phyloP scores from a whole-genome alignment of 768 basidiomycete genomes.

The Suillus alpinus region DNA sequence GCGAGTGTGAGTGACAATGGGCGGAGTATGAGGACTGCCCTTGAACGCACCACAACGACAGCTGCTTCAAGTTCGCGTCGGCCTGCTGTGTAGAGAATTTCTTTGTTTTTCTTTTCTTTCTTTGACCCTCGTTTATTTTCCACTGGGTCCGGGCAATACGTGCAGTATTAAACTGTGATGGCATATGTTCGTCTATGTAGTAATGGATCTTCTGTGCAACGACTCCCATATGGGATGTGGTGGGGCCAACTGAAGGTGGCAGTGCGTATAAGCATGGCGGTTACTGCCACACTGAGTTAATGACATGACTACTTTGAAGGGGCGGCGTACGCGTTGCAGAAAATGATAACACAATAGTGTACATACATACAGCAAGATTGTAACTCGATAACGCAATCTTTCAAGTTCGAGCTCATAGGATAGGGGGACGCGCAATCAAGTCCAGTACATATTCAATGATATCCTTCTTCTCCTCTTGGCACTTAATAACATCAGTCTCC shows the following conservation, averaged over 20 bases:
- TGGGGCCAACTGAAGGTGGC: neutral
- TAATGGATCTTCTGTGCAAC: neutral
- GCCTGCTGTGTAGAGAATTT: slow-evolving; percentile 6
- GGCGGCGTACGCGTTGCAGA: neutral
- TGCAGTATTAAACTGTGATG: neutral
- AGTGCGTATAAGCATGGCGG: neutral
- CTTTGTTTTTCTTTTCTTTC: neutral
- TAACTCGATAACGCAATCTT: neutral
- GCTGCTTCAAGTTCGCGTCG: neutral
- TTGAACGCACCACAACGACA: slow-evolving; percentile 4
- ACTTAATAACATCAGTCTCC: neutral
- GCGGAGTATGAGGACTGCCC: neutral
- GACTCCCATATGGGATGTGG: neutral
- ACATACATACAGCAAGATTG: neutral
- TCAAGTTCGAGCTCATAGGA: neutral
- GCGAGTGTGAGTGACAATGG: neutral
- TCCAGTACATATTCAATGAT: neutral
- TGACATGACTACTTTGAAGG: neutral
- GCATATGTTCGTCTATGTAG: neutral
- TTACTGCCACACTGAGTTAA: neutral
- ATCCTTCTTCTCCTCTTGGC: neutral
- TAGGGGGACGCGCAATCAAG: neutral
- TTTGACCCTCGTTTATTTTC: neutral
- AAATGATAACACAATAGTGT: neutral
- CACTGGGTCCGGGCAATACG: neutral